A percentile compares a stretch with the other conserved stretches of the same genome.
These are phyloP conservation scores for Leccinum broughii DNA, from an alignment of 768 basidiomycete genomes.

Conservation along the genomic window DNA sequence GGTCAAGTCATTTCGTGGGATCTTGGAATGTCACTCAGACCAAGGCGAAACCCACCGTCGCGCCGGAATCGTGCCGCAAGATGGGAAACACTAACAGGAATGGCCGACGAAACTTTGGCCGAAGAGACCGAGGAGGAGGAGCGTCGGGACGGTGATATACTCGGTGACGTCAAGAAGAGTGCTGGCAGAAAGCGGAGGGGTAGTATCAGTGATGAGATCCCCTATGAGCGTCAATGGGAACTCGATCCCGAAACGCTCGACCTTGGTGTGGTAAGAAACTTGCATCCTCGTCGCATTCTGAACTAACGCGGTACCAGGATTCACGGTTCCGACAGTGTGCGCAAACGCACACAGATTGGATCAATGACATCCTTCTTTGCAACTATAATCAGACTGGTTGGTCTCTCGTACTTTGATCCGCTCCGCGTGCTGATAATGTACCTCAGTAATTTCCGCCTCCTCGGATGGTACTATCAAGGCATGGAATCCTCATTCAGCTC, in stretches of 20 bases:
- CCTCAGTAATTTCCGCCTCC: conserved; percentile 83
- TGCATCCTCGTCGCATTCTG: neutral
- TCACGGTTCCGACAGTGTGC: conserved; percentile 83
- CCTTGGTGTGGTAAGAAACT: conserved; percentile 47
- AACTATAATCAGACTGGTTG: conserved; percentile 86
- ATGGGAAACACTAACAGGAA: conserved; percentile 86
- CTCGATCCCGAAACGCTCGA: conserved; percentile 57
- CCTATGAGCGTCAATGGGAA: conserved; percentile 80
- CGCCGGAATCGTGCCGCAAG: conserved; percentile 37
- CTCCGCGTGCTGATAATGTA: conserved; percentile 8
- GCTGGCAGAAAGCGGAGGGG: conserved; percentile 35
- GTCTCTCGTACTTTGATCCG: conserved; percentile 24
- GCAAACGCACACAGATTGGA: conserved; percentile 93
- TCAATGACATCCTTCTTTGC: conserved; percentile 91
- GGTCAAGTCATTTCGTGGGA: conserved; percentile 90
- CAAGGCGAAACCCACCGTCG: conserved; percentile 35
- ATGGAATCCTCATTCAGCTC: conserved; percentile 80
- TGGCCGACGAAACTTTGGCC: conserved; percentile 68
- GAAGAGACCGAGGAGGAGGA: conserved; percentile 70
- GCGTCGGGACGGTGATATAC: conserved; percentile 70
- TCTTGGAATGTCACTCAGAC: conserved; percentile 60
- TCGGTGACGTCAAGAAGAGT: conserved; percentile 65
- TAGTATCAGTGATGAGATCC: conserved; percentile 37
- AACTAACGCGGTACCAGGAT: conserved; percentile 35
- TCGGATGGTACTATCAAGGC: conserved; percentile 94